Evolutionary conservation across 768 basidiomycete species (phyloP).

Genomic region (Xerocomellus amylosporus): DNA sequence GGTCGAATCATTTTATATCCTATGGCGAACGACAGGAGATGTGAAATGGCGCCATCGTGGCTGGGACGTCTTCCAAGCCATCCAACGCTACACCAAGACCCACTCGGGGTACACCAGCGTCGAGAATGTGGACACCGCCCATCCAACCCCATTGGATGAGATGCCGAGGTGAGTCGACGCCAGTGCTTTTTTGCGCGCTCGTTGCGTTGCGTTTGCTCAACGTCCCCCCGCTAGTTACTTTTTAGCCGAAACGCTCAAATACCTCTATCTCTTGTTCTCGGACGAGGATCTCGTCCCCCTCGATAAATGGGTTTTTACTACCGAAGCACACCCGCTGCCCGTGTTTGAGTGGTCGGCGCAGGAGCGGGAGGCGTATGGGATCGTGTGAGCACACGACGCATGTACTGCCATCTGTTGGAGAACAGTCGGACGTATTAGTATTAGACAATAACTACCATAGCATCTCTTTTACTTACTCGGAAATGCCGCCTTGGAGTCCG

Average conservation of each 20-base stretch:
- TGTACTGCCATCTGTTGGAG: no score
- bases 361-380: constrained; percentile 47
- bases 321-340: constrained; percentile 74
- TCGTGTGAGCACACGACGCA: constrained; percentile 1
- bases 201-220: constrained; percentile 22
- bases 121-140: constrained; percentile 39
- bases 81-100: constrained; percentile 58
- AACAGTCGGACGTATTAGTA: no score
- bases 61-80: constrained; percentile 66
- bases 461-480: no score
- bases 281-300: constrained; percentile 57
- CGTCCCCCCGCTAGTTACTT: constrained; percentile 40
- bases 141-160: constrained; percentile 41
- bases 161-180: constrained; percentile 58
- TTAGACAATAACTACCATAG: no score
- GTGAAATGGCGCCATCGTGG: constrained; percentile 66
- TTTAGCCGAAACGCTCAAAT: constrained; percentile 64
- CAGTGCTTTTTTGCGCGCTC: background rate
- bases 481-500: no score
- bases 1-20: constrained; percentile 65
- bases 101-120: constrained; percentile 60
- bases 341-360: constrained; percentile 59
- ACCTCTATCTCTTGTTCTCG: constrained; percentile 66
- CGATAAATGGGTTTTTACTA: constrained; percentile 59
- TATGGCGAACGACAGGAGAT: constrained; percentile 71